These are phyloP conservation scores for Pestalotiopsis sp. DNA, from an alignment of 2,329 filamentous ascomycete species.

Conservation along the genomic window DNA sequence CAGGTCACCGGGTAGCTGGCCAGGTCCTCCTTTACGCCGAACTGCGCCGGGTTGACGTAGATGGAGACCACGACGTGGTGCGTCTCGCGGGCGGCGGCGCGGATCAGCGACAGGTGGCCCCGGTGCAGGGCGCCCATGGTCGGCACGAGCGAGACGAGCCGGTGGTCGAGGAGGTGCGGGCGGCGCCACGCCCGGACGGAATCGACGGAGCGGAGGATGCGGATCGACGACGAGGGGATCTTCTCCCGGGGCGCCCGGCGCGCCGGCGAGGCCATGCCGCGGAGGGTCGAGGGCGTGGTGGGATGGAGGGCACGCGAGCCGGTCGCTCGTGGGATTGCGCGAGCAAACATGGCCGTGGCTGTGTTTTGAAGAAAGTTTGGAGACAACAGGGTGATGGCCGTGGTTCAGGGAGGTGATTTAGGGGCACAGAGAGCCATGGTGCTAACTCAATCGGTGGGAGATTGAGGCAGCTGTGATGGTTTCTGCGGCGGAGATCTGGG, in stretches of 20 bases:
- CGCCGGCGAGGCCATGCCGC: slow-evolving; percentile 3
- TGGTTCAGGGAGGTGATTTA: slow-evolving; percentile 17
- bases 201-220: slow-evolving; percentile 75
- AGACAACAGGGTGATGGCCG: not conserved
- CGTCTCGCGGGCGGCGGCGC: slow-evolving; percentile 81
- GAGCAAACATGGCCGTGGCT: slow-evolving; percentile 24
- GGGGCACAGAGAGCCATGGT: slow-evolving; percentile 27
- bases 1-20: slow-evolving; percentile 89
- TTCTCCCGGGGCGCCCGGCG: slow-evolving; percentile 38
- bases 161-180: slow-evolving; percentile 65
- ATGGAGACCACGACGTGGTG: slow-evolving; percentile 87
- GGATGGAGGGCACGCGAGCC: slow-evolving; percentile 18
- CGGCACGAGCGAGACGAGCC: slow-evolving; percentile 84
- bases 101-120: slow-evolving; percentile 85
- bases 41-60: slow-evolving; percentile 97
- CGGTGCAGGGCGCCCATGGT: slow-evolving; percentile 98
- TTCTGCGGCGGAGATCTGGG: slow-evolving; percentile 32
- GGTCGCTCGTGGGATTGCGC: slow-evolving; percentile 21
- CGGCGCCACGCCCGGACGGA: slow-evolving; percentile 71
- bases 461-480: slow-evolving; percentile 29
- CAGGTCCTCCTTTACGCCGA: slow-evolving; percentile 86
- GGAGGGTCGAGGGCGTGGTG: slow-evolving; percentile 23
- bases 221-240: slow-evolving; percentile 62
- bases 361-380: not conserved
- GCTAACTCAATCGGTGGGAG: slow-evolving; percentile 23